phyloP scores from a whole-genome alignment of 2,329 filamentous ascomycete species.

The Hyphodiscus sp. region DNA sequence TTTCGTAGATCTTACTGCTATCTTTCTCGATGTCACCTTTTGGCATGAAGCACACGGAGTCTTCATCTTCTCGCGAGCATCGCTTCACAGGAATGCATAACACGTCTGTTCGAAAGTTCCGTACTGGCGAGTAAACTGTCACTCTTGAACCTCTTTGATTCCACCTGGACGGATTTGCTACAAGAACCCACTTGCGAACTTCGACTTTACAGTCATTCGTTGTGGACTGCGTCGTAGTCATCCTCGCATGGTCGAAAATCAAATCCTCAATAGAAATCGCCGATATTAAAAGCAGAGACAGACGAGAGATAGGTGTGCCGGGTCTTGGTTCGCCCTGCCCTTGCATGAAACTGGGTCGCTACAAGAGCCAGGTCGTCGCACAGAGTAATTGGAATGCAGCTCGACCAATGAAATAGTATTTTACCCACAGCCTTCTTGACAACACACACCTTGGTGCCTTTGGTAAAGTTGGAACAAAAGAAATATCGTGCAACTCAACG shows the following conservation, averaged over 20 bases:
- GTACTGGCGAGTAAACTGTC: slow-evolving; percentile 20
- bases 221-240: neutral
- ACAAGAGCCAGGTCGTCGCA: no score
- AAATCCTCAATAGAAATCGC: no score
- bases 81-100: slow-evolving; percentile 17
- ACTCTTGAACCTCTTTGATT: slow-evolving; percentile 11
- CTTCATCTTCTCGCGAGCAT: slow-evolving; percentile 13
- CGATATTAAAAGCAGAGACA: neutral
- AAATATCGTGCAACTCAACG: no score
- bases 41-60: slow-evolving; percentile 19
- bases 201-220: slow-evolving; percentile 13
- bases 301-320: neutral
- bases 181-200: slow-evolving; percentile 19
- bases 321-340: no score
- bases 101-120: slow-evolving; percentile 5
- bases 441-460: no score
- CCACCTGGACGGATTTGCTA: slow-evolving; percentile 18
- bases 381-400: no score
- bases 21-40: slow-evolving; percentile 22
- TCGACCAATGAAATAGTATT: no score
- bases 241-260: neutral
- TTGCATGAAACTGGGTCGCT: no score
- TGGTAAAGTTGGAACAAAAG: no score
- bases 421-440: no score
- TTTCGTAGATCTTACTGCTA: slow-evolving; percentile 11